Conservation (phyloP, 164 flowering plant genomes). For the Chloranthus sessilifolius region DNA sequence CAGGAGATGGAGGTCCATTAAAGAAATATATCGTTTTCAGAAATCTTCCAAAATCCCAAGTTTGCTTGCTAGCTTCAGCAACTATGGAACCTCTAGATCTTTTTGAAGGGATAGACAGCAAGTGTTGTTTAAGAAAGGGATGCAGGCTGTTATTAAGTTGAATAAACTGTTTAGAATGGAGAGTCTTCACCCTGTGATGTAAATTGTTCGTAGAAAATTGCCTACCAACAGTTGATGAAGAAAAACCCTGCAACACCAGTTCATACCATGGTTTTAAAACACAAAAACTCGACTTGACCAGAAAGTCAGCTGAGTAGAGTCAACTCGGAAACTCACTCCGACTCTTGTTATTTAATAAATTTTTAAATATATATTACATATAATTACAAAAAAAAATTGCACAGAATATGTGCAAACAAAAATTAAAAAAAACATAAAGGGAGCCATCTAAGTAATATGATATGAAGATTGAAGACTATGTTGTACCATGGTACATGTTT, state of each 20-base stretch:
- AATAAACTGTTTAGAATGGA: slow-evolving; percentile 54
- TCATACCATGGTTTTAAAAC: too few species aligned
- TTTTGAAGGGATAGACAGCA: slow-evolving; percentile 21
- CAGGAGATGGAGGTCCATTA: slow-evolving; percentile 88
- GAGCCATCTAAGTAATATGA: too few species aligned
- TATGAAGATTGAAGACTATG: too few species aligned
- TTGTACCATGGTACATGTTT: too few species aligned
- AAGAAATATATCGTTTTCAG: slow-evolving; percentile 75
- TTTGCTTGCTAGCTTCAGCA: slow-evolving; percentile 49
- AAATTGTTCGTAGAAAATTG: slow-evolving; percentile 20
- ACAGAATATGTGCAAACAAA: too few species aligned
- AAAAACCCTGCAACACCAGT: slow-evolving; percentile 35
- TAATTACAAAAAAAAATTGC: too few species aligned
- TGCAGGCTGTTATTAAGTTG: slow-evolving; percentile 36
- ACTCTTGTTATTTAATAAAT: too few species aligned
- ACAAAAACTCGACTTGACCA: too few species aligned
- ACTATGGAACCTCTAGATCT: slow-evolving; percentile 24
- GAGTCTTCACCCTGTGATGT: slow-evolving; percentile 24
- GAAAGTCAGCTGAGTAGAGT: too few species aligned
- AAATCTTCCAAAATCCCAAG: slow-evolving; percentile 95
- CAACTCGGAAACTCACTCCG: too few species aligned
- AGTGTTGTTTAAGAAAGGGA: slow-evolving; percentile 13
- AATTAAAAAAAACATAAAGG: too few species aligned
- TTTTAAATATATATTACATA: too few species aligned
- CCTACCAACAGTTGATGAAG: slow-evolving; percentile 28